phyloP scores from a whole-genome alignment of 768 basidiomycete genomes.

The Amanita jacksonii region DNA sequence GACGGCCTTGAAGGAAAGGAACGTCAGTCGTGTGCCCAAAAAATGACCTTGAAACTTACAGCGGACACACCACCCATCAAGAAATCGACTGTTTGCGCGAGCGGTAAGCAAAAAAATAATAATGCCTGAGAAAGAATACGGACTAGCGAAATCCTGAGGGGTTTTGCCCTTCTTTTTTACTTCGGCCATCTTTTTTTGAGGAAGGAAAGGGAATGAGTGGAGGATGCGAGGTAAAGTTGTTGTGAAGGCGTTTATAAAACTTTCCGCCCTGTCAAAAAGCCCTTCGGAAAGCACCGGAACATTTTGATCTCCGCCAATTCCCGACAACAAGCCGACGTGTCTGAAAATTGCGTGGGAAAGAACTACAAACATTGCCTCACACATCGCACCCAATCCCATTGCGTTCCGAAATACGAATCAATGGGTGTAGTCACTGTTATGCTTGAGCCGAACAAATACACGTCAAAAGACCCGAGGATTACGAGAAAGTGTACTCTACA shows the following conservation, averaged over 20 bases:
- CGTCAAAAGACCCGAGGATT: not conserved
- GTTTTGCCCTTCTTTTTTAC: constrained; percentile 78
- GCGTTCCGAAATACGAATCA: too few species aligned
- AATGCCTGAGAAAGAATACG: constrained; percentile 18
- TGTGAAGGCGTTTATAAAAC: constrained; percentile 33
- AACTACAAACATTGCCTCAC: too few species aligned
- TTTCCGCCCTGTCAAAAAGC: constrained; percentile 32
- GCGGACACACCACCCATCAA: constrained; percentile 95
- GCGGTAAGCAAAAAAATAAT: constrained; percentile 13
- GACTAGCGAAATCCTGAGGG: constrained; percentile 85
- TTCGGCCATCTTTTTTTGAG: constrained; percentile 67
- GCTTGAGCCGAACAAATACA: not conserved
- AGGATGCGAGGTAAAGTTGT: constrained; percentile 37
- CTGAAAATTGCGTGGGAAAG: not conserved
- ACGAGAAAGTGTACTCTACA: constrained; percentile 1
- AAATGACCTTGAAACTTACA: constrained; percentile 33
- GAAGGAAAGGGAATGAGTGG: constrained; percentile 41
- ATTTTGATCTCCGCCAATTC: constrained; percentile 30
- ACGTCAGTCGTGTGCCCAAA: constrained; percentile 12
- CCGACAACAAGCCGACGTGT: not conserved
- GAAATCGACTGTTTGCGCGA: constrained; percentile 63
- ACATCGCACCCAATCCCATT: too few species aligned
- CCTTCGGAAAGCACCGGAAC: constrained; percentile 41
- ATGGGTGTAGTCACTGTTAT: not conserved
- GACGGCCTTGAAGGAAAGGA: constrained; percentile 57